phyloP scores from a whole-genome alignment of 2,329 filamentous ascomycete species.

The Neopestalotiopsis clavispora region DNA sequence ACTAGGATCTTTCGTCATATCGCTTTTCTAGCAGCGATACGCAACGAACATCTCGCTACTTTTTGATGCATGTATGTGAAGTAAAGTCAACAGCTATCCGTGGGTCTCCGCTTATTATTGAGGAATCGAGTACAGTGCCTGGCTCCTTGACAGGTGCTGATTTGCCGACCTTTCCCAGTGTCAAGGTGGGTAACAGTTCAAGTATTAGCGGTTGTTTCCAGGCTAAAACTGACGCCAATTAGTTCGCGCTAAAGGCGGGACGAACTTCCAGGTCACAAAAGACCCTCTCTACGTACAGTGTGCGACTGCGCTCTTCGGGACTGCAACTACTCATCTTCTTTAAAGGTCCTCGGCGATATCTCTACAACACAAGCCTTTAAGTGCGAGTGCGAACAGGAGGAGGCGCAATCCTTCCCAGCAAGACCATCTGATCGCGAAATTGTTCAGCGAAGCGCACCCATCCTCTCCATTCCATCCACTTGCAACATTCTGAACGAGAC shows the following conservation, averaged over 20 bases:
- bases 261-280: neutral
- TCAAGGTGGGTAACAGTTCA: neutral
- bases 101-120: neutral
- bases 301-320: neutral
- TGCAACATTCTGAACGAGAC: neutral
- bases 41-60: too few relatives aligned
- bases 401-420: neutral
- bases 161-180: neutral
- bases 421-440: neutral
- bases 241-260: neutral
- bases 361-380: neutral
- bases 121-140: neutral
- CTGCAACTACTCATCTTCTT: neutral
- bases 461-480: neutral
- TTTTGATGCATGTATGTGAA: too few relatives aligned
- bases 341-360: neutral
- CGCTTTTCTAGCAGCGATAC: too few relatives aligned
- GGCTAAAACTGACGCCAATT: neutral
- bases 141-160: slow-evolving; percentile 11
- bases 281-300: neutral
- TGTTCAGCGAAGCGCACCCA: neutral
- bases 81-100: neutral
- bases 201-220: slow-evolving; percentile 8
- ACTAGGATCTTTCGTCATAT: neutral
- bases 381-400: neutral